Evolutionary conservation across 306 rosid genomes (phyloP).

Genomic region (Lagenaria siceraria): DNA sequence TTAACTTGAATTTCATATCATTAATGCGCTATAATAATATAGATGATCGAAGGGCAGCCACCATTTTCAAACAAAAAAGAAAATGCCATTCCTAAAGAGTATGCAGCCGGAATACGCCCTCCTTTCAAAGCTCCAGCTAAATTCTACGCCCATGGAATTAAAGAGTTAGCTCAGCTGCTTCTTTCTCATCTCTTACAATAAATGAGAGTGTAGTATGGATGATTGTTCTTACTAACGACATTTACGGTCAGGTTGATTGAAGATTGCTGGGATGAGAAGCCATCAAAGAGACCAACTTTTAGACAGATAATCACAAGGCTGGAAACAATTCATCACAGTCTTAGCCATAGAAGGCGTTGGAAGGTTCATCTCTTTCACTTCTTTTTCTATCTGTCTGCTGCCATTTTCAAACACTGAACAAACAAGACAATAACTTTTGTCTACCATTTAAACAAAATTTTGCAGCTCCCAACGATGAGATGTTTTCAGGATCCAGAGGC

Average conservation of each 20-base stretch:
- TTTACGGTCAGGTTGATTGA: slow-evolving; percentile 55
- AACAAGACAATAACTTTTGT: not conserved
- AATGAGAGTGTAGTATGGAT: not conserved
- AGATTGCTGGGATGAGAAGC: slow-evolving; percentile 90
- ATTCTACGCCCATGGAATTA: slow-evolving; percentile 64
- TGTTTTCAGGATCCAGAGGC: slow-evolving; percentile 69
- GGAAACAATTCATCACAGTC: slow-evolving; percentile 45
- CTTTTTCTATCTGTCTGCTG: not conserved
- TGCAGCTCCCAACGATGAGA: slow-evolving; percentile 69
- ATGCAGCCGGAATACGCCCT: slow-evolving; percentile 62
- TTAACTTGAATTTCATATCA: slow-evolving; percentile 7
- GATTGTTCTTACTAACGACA: not conserved
- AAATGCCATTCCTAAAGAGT: slow-evolving; percentile 49
- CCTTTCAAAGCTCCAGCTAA: slow-evolving; percentile 69
- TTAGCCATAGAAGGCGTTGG: slow-evolving; percentile 66
- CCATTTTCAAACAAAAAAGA: slow-evolving; percentile 62
- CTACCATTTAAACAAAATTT: not conserved
- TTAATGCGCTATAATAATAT: slow-evolving; percentile 14
- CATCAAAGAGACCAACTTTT: slow-evolving; percentile 79
- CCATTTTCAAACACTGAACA: not conserved
- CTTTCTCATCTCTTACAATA: not conserved
- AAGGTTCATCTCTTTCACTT: slow-evolving; percentile 45
- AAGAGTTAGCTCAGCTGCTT: slow-evolving; percentile 48
- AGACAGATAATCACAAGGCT: slow-evolving; percentile 59
- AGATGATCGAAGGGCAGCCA: slow-evolving; percentile 90